phyloP scores from a whole-genome alignment of 2,329 filamentous ascomycete genomes.

The Monilinia aucupariae region DNA sequence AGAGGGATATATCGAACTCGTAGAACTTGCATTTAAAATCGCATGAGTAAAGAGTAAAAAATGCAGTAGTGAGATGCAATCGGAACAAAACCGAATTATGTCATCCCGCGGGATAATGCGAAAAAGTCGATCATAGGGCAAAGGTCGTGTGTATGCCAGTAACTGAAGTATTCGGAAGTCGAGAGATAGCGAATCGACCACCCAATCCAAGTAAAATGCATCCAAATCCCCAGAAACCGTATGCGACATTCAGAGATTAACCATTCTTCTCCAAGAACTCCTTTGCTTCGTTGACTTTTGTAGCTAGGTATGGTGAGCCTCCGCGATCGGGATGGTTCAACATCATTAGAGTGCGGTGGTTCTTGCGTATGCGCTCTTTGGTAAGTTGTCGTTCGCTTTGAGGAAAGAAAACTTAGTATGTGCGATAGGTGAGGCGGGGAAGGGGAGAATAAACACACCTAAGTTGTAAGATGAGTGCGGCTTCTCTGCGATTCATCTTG shows the following conservation, averaged over 20 bases:
- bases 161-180: background rate
- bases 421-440: background rate
- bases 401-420: background rate
- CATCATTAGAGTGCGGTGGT: constrained; percentile 92
- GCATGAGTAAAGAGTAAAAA: background rate
- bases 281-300: constrained; percentile 98
- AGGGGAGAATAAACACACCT: constrained; percentile 53
- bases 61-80: background rate
- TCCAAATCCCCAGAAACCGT: background rate
- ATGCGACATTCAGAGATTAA: constrained; percentile 9
- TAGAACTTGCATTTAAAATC: background rate
- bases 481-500: constrained; percentile 89
- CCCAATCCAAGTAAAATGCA: background rate
- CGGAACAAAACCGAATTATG: background rate
- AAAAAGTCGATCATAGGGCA: background rate
- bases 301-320: constrained; percentile 91
- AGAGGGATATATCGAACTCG: background rate
- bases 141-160: background rate
- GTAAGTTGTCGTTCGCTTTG: constrained; percentile 76
- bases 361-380: constrained; percentile 92
- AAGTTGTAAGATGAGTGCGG: constrained; percentile 82
- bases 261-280: constrained; percentile 80
- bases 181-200: background rate
- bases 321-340: constrained; percentile 97
- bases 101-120: too few relatives aligned